Base-by-base conservation (phyloP, 1,284 basidiomycete genomes). In the Malassezia cuniculi region DNA sequence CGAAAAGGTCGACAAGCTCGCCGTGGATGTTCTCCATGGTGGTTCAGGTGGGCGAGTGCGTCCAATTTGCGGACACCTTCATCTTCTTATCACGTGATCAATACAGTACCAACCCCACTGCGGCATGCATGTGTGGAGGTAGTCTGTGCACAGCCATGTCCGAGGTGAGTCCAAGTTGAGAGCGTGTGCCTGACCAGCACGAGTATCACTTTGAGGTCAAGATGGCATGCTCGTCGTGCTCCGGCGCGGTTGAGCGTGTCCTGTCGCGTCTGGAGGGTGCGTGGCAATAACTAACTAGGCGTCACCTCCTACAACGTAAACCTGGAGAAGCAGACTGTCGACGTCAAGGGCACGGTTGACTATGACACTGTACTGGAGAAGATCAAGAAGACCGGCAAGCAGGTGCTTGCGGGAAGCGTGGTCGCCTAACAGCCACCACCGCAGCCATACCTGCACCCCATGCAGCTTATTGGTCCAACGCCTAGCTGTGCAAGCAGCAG, bases 1-100 rank as follows among this genome's bases (percentile, higher is more conserved):
- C 87, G 77, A 97, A 97, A 73, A 97, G 86, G 78, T 97, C 90
- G 69, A 97, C 90, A 71, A 97, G 89, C 71, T 85, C 77, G 75
- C 90, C 89, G 41, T 48, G 18, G 28, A 31, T 27, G 41, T 48
- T 45, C 41, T 44, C 31, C 30, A 22, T 34, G 33, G 20, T 47
- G 40, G 26, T 42, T 37, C 22, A 22, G 15, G 18, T 15, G 31
- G 25, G n/a, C 9, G 10, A 12, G 10, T 20, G 26, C 9, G 16
- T 6, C n/a, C n/a, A n/a, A 16, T 14, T n/a, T n/a, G 27, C n/a
- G 27, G 27, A 6, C 22, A 19, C 15, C 31, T 26, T 27, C 14
- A 7, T n/a, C 6, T 19, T 26, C n/a, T 17, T 5, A 11, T 28
- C 44, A 41, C 44, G 39, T 41, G 44, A 36, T 20, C 17, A 15